Evolutionary conservation across 2,329 filamentous ascomycete genomes (phyloP).

Genomic region (Fusarium caatingaense): DNA sequence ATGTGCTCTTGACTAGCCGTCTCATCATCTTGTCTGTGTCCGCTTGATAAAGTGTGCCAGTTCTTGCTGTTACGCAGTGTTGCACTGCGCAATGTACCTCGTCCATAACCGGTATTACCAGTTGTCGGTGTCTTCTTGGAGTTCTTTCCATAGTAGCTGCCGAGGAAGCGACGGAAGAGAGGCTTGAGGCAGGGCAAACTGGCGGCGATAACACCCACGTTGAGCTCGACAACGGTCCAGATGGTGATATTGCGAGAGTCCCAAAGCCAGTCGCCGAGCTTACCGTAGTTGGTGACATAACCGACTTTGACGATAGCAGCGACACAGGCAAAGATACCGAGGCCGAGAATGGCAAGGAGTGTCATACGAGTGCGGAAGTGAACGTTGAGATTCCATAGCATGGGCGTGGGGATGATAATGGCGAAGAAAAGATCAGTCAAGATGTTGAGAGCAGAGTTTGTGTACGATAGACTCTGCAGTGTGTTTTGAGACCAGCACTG

Average conservation of each 20-base stretch:
- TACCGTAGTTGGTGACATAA: conserved; percentile 54
- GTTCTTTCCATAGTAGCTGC: conserved; percentile 47
- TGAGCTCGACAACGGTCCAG: conserved; percentile 56
- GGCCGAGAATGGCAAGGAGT: conserved; percentile 55
- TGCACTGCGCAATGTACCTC: conserved; percentile 40
- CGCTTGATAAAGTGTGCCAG: conserved; percentile 42
- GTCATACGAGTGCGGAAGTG: conserved; percentile 55
- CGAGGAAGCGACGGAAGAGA: conserved; percentile 49
- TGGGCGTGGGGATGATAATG: conserved; percentile 52
- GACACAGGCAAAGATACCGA: conserved; percentile 59
- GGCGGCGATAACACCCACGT: conserved; percentile 53
- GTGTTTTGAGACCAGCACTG: conserved; percentile 57
- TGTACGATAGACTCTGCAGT: conserved; percentile 57
- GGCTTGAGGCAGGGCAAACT: conserved; percentile 52
- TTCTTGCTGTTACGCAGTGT: conserved; percentile 40
- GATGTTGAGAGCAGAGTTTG: conserved; percentile 54
- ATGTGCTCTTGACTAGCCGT: conserved; percentile 48
- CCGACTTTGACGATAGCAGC: conserved; percentile 57
- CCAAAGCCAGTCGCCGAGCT: conserved; percentile 57
- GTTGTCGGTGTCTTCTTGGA: conserved; percentile 46
- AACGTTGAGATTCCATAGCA: conserved; percentile 56
- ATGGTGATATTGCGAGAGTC: conserved; percentile 60
- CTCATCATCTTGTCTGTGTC: conserved; percentile 39
- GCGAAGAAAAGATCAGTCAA: conserved; percentile 55
- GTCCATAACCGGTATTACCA: conserved; percentile 41